Base-by-base conservation (phyloP, 2,329 filamentous ascomycete genomes). In the Fusarium transvaalense region DNA sequence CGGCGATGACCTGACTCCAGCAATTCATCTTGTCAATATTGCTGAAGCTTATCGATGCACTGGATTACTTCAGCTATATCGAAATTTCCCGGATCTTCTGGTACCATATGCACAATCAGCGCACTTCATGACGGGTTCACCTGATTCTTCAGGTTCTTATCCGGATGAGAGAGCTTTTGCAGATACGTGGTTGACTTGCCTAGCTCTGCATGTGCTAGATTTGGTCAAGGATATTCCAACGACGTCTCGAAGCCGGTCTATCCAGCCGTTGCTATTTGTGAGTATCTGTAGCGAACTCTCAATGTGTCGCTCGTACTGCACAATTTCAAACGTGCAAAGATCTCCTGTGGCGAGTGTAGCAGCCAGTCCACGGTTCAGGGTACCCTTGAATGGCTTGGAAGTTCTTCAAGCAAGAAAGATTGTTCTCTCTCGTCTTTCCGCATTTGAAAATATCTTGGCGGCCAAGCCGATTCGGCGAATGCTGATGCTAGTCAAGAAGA, bases 201-300 rank as follows among this genome's bases (percentile, higher is more conserved):
- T 84, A 15, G 82, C 83, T 14, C 74, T 82, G 41, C 81, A 83
- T 57, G 81, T 82, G 17, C 75, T 84, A 17, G 75, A 78, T 8
- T 71, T 79, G 21, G 75, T 84, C 15, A 78, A 82, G 53, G 75
- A 75, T 4, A 75, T 84, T n/a, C 79, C 82, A 0, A 75, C 80
- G 7, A 78, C 78, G 2, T 84, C 82, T 1, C 79, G 81, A 27
- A 82, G 81, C 2, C 77, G 80, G 43, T 83, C 80, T 21, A 78
- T 82, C 6, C 81, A 84, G 60, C 82, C 81, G 3, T 74, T 84
- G 19, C 69, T 84, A 5, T 76, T 84, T 2, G 78, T 83, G 13
- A 78, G 79, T 17, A 78, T 80, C 19, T 81, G 80, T 6, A 81
- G 79, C 19, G 82, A 84, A 56, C 74, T 84, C 17, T 78, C 78